Percentiles rank a stretch among this genome's conserved stretches.
These are phyloP conservation scores for Xerocomellus intermedius DNA, from an alignment of 768 basidiomycete genomes.

Conservation along the genomic window DNA sequence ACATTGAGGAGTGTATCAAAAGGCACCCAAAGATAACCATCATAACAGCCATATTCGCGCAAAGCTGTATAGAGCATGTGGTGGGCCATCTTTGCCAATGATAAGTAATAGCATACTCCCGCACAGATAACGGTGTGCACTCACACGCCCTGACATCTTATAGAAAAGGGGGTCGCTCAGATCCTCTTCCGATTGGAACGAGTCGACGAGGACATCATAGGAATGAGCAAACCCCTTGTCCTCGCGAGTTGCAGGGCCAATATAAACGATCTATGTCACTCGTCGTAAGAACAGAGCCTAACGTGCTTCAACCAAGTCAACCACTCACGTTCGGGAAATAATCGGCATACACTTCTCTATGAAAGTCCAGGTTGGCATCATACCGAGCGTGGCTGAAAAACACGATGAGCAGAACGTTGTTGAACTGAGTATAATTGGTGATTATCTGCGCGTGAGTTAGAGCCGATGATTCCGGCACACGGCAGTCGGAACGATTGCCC, in stretches of 20 bases:
- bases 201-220: conserved; percentile 49
- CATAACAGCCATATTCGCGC: conserved; percentile 43
- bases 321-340: conserved; percentile 49
- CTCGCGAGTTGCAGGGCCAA: conserved; percentile 47
- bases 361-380: conserved; percentile 44
- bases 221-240: conserved; percentile 48
- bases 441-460: conserved; percentile 15
- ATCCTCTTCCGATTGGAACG: conserved; percentile 46
- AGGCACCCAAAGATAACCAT: conserved; percentile 53
- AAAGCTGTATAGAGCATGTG: conserved; percentile 52
- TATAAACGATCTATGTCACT: conserved; percentile 41
- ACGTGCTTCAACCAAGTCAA: neutral
- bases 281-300: neutral
- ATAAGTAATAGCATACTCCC: neutral
- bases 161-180: conserved; percentile 36
- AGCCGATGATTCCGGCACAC: conserved; percentile 21
- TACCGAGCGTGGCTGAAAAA: conserved; percentile 53
- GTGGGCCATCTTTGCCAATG: conserved; percentile 41
- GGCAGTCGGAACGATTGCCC: conserved; percentile 6
- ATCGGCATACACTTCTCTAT: conserved; percentile 44
- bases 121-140: conserved; percentile 5
- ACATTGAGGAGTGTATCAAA: conserved; percentile 51
- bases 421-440: conserved; percentile 37
- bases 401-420: conserved; percentile 43
- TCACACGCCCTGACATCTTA: conserved; percentile 45